phyloP scores from a whole-genome alignment of 805 yeast genomes.

The Wickerhamiella kazuoi region DNA sequence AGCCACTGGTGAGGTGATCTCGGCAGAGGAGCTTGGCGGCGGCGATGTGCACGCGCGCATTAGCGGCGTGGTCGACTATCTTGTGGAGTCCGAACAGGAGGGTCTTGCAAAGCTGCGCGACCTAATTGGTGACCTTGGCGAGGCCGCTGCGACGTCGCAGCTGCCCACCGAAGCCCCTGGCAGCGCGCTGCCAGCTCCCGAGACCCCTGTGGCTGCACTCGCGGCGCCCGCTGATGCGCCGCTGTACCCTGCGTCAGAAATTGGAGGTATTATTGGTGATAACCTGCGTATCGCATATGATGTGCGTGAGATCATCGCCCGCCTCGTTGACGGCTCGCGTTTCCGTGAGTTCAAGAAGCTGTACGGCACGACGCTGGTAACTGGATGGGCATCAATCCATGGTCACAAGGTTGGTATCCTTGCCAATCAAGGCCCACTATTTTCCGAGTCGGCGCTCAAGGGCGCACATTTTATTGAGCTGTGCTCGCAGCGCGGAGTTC shows the following conservation, averaged over 20 bases:
- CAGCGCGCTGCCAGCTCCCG: background rate
- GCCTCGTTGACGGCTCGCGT: conserved; percentile 19
- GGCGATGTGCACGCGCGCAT: conserved; percentile 20
- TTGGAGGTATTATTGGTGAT: conserved; percentile 19
- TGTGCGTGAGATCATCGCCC: conserved; percentile 20
- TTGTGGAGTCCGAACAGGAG: conserved; percentile 18
- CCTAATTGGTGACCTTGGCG: conserved; percentile 13
- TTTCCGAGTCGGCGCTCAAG: conserved; percentile 18
- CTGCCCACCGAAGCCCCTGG: conserved; percentile 1
- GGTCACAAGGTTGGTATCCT: conserved; percentile 19
- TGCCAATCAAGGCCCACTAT: conserved; percentile 20
- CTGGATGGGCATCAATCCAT: conserved; percentile 17
- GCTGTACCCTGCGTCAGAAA: conserved; percentile 16
- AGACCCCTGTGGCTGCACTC: background rate
- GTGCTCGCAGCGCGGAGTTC: conserved; percentile 20
- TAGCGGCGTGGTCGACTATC: conserved; percentile 19
- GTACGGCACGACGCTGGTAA: conserved; percentile 18
- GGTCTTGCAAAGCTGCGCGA: conserved; percentile 18
- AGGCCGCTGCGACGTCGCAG: background rate
- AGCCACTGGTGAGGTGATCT: conserved; percentile 21
- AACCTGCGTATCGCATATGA: conserved; percentile 17
- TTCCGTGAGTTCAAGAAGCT: conserved; percentile 18
- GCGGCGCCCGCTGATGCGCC: background rate
- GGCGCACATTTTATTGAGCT: conserved; percentile 21
- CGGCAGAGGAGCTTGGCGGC: conserved; percentile 20